Percentiles rank a stretch among this genome's conserved stretches.
phyloP scores from a whole-genome alignment of 2,329 filamentous ascomycete species.

The Aaosphaeria arxii region DNA sequence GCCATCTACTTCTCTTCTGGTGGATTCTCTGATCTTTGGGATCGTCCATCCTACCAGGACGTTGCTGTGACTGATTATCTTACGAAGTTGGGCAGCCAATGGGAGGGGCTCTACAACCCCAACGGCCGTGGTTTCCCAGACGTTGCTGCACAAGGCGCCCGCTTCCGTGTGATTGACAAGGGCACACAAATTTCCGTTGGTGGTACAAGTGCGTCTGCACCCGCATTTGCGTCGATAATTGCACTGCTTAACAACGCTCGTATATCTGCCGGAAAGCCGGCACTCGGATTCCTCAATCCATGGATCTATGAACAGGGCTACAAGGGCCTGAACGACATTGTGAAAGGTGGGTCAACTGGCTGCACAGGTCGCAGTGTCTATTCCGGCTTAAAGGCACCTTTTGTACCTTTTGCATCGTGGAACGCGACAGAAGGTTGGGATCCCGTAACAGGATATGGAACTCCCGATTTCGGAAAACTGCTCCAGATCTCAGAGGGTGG shows the following conservation, averaged over 20 bases:
- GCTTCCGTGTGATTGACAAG: constrained; percentile 36
- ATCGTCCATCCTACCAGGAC: constrained; percentile 42
- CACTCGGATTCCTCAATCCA: constrained; percentile 40
- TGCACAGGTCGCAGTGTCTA: constrained; percentile 42
- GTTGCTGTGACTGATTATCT: constrained; percentile 40
- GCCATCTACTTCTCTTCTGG: constrained; percentile 42
- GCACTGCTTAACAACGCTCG: constrained; percentile 39
- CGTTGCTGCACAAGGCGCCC: constrained; percentile 38
- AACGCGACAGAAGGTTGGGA: constrained; percentile 52
- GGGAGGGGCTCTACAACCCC: constrained; percentile 43
- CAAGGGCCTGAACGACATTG: constrained; percentile 49
- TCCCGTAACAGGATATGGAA: constrained; percentile 46
- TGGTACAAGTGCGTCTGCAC: constrained; percentile 40
- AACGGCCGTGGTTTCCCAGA: constrained; percentile 46
- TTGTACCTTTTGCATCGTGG: constrained; percentile 48
- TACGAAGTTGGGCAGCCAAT: constrained; percentile 35
- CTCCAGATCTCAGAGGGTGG: constrained; percentile 17
- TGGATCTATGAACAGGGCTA: constrained; percentile 43
- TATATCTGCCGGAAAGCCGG: constrained; percentile 29
- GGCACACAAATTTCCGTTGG: constrained; percentile 28
- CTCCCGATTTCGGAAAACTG: constrained; percentile 34
- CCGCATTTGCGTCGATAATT: constrained; percentile 36
- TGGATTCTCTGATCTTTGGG: constrained; percentile 46
- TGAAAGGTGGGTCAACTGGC: constrained; percentile 45
- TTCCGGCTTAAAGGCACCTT: constrained; percentile 35